phyloP scores from a whole-genome alignment of 768 basidiomycete species.

The Boletales sp. region DNA sequence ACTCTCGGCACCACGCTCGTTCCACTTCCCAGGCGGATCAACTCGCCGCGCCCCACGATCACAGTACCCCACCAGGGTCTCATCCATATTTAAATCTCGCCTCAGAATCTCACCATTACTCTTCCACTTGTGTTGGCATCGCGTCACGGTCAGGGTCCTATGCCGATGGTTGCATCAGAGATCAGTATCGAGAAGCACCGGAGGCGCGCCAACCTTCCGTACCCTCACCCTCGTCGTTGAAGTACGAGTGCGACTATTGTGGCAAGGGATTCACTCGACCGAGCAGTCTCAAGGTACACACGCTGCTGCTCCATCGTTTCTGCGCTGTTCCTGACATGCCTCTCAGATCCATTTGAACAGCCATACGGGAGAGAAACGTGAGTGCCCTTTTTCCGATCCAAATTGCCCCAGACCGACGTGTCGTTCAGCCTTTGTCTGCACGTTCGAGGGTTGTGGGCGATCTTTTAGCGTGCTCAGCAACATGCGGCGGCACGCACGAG shows the following conservation, averaged over 20 bases:
- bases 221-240: constrained; percentile 37
- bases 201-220: constrained; percentile 18
- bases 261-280: constrained; percentile 80
- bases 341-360: constrained; percentile 77
- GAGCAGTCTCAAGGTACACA: constrained; percentile 71
- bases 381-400: constrained; percentile 27
- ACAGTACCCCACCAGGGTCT: constrained; percentile 21
- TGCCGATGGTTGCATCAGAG: constrained; percentile 12
- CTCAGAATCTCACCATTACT: constrained; percentile 18
- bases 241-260: constrained; percentile 77
- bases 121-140: constrained; percentile 9
- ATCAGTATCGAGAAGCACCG: constrained; percentile 17
- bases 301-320: neutral
- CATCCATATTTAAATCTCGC: constrained; percentile 22
- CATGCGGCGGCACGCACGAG: constrained; percentile 82
- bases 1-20: constrained; percentile 21
- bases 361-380: constrained; percentile 84
- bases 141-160: constrained; percentile 23
- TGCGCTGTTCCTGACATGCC: constrained; percentile 4
- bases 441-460: constrained; percentile 70
- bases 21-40: constrained; percentile 29
- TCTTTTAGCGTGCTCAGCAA: constrained; percentile 86
- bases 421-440: constrained; percentile 65
- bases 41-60: constrained; percentile 26
- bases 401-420: constrained; percentile 2